These are phyloP conservation scores for Lobosporangium transversale DNA, from an alignment of 192 early-diverging fungal genomes.

Conservation along the genomic window DNA sequence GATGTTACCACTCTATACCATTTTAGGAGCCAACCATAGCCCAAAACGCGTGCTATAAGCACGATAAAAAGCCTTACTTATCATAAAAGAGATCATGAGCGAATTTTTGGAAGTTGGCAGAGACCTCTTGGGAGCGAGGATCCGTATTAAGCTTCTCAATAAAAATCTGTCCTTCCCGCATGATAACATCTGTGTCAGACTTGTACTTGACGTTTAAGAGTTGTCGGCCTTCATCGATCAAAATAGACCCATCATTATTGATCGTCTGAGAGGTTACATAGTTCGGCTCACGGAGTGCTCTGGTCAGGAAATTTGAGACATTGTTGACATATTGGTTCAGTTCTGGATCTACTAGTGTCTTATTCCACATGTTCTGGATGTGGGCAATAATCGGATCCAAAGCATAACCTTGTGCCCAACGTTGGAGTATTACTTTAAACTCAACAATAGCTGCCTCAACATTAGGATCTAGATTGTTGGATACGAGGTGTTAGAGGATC, in stretches of 20 bases:
- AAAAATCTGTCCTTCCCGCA: constrained; percentile 27
- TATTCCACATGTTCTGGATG: constrained; percentile 33
- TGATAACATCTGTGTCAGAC: constrained; percentile 19
- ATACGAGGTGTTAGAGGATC: too few relatives aligned
- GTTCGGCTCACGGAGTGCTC: constrained; percentile 45
- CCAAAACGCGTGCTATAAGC: background rate
- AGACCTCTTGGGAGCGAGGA: constrained; percentile 28
- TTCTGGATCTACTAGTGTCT: constrained; percentile 29
- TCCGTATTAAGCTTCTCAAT: constrained; percentile 39
- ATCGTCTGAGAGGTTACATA: constrained; percentile 34
- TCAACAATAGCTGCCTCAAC: constrained; percentile 37
- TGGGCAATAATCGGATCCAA: constrained; percentile 46
- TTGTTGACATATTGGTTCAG: constrained; percentile 33
- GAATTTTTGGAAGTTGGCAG: constrained; percentile 39
- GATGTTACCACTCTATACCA: background rate
- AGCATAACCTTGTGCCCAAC: constrained; percentile 54
- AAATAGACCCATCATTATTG: constrained; percentile 20
- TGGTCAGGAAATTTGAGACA: constrained; percentile 24
- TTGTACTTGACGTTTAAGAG: constrained; percentile 44
- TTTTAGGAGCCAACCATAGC: background rate
- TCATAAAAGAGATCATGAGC: constrained; percentile 49
- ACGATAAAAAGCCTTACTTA: constrained; percentile 21
- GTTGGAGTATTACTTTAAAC: constrained; percentile 53
- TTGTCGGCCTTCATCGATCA: constrained; percentile 29
- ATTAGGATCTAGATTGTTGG: constrained; percentile 23